Conservation (phyloP, 1,284 basidiomycete species). For the Cryptococcus depauperatus region DNA sequence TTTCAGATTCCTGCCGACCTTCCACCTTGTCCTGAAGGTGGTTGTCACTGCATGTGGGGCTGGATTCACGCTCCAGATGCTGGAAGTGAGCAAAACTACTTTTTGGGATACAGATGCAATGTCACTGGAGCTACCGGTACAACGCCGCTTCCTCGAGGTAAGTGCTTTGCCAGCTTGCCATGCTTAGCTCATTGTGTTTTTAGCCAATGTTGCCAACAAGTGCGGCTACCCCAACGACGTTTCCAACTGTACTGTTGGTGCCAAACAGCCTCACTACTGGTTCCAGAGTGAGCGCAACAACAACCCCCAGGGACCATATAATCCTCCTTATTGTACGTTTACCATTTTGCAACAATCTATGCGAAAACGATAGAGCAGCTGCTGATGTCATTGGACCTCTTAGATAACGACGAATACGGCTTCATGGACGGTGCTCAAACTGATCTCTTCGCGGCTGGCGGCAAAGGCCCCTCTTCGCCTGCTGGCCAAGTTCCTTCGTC, state of each 20-base stretch:
- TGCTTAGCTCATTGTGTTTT: neutral
- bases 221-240: constrained; percentile 32
- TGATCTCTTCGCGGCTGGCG: constrained; percentile 37
- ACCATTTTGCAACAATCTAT: neutral
- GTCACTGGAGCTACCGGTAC: constrained; percentile 35
- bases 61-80: constrained; percentile 32
- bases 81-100: constrained; percentile 32
- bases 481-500: neutral
- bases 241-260: constrained; percentile 35
- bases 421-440: constrained; percentile 46
- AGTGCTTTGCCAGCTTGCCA: too few species aligned
- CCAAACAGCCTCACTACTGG: constrained; percentile 42
- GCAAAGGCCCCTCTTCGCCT: too few species aligned
- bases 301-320: constrained; percentile 31
- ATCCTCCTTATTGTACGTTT: constrained; percentile 37
- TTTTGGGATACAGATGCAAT: constrained; percentile 33
- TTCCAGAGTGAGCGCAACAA: constrained; percentile 31
- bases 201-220: constrained; percentile 34
- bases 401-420: constrained; percentile 42
- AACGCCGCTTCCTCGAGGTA: constrained; percentile 26
- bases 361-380: neutral
- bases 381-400: neutral
- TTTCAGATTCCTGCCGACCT: constrained; percentile 36
- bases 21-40: constrained; percentile 36
- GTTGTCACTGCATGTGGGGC: constrained; percentile 38